Evolutionary conservation across 257 asterid species (phyloP).

Genomic region (Echium plantagineum): DNA sequence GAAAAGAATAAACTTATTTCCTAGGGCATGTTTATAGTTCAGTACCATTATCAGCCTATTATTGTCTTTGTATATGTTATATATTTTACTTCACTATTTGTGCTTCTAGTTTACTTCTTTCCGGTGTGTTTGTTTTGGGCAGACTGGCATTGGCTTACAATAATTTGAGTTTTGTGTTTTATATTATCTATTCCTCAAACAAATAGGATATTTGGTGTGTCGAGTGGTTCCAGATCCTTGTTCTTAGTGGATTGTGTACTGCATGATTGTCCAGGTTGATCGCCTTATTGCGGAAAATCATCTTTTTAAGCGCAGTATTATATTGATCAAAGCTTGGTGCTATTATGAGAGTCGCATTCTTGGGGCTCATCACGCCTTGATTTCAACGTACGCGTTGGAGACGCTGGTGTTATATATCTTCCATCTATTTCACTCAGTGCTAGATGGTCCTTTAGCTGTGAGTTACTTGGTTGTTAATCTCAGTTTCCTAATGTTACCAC

Average conservation of each 20-base stretch:
- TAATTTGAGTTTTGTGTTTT: no score
- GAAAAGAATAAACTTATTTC: neutral
- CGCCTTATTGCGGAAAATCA: conserved; percentile 65
- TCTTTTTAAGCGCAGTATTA: conserved; percentile 77
- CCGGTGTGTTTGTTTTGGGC: no score
- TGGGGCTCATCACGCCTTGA: conserved; percentile 86
- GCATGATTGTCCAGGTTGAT: conserved; percentile 54
- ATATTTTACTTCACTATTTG: no score
- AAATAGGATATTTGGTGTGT: no score
- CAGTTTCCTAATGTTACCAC: neutral
- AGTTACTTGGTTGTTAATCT: conserved; percentile 16
- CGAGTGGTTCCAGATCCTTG: neutral
- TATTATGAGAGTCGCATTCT: conserved; percentile 91
- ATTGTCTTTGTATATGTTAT: neutral
- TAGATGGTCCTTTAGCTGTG: conserved; percentile 81
- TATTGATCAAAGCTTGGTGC: conserved; percentile 92
- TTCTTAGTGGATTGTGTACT: neutral
- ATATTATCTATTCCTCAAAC: no score
- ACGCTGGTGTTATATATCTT: conserved; percentile 78
- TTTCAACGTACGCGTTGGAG: conserved; percentile 94
- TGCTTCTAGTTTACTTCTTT: no score
- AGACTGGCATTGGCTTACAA: neutral
- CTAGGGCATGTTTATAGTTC: neutral
- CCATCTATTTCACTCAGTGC: conserved; percentile 58
- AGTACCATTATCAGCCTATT: neutral